Base-by-base conservation (phyloP, 177 flowering plant genomes). In the Vitis hybrid region DNA sequence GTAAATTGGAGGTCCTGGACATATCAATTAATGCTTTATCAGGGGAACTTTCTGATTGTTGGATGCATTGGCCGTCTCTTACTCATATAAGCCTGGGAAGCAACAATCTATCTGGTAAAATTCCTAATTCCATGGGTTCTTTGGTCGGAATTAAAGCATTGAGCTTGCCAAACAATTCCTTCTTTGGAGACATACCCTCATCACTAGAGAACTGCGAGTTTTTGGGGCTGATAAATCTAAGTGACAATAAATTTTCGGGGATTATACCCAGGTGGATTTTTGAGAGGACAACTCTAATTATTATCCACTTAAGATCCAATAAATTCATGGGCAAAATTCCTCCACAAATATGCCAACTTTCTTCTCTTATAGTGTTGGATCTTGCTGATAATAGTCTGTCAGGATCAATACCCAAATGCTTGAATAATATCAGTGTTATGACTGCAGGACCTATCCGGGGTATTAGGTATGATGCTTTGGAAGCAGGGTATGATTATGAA, bases 81-180 rank as follows among this genome's bases (percentile, higher is more conserved):
- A 18, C 18, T 18, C 18, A 18, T 18, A 18, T 18, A 18, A 18
- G 0, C 1, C 19, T 69, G 1, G 64, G 13, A 2, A 10, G 33
- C 15, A 69, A 69, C 18, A 13, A 26, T 11, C 26, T 69, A 1
- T 2, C n/a, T 16, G 72, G 72, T 2, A 22, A 2, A 8, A 51
- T 69, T 11, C 72, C 72, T 11, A 51, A 26, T n/a, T 60, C 72
- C 8, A 60, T 69, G 2, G 72, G 72, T 26, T 6, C 39, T 10
- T 26, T 69, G 16, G 5, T 1, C 0, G 1, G 8, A 2, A 60
- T 61, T 10, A 0, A 10, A 21, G 15, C 39, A 10, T 16, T 61
- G 16, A 16, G 51, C 14, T n/a, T 69, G 2, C 26, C 26, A 0
- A 69, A 69, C 18, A 22, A 2, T 9, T 10, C 62, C 0, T 22